phyloP scores from a whole-genome alignment of 352 stramenopile species.

The Globisporangium viniferum region DNA sequence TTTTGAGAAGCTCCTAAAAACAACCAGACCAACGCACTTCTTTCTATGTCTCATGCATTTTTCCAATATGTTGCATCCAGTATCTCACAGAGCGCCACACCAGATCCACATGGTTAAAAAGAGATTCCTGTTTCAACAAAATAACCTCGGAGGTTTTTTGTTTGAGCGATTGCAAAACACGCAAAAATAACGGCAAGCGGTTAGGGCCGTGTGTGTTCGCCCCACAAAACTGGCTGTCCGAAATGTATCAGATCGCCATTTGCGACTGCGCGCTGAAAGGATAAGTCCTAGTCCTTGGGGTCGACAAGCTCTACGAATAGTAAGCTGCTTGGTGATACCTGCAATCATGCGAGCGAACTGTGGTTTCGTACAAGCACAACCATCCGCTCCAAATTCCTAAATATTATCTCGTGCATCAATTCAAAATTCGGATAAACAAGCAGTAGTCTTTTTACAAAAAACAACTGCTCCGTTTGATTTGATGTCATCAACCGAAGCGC shows the following conservation, averaged over 20 bases:
- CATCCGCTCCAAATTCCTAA: not conserved
- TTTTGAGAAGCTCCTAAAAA: not conserved
- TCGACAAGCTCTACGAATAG: not conserved
- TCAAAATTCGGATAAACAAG: not conserved
- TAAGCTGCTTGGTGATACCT: not conserved
- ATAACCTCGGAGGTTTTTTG: not conserved
- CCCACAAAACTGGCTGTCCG: not conserved
- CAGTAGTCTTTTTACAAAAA: not conserved
- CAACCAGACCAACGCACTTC: not conserved
- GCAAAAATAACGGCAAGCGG: not conserved
- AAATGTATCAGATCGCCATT: not conserved
- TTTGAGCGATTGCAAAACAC: not conserved
- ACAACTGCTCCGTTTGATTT: not conserved
- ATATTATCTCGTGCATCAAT: not conserved
- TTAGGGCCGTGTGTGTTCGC: not conserved
- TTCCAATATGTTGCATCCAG: not conserved
- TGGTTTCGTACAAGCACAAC: not conserved
- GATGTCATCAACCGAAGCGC: not conserved
- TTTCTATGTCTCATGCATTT: not conserved
- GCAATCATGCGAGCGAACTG: not conserved
- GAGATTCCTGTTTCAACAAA: not conserved
- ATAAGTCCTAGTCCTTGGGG: not conserved
- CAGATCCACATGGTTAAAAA: too few species aligned
- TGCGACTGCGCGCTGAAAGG: not conserved
- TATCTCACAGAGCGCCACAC: not conserved